Base-by-base conservation (phyloP, 192 early-diverging fungal species). In the Podila clonocystis region DNA sequence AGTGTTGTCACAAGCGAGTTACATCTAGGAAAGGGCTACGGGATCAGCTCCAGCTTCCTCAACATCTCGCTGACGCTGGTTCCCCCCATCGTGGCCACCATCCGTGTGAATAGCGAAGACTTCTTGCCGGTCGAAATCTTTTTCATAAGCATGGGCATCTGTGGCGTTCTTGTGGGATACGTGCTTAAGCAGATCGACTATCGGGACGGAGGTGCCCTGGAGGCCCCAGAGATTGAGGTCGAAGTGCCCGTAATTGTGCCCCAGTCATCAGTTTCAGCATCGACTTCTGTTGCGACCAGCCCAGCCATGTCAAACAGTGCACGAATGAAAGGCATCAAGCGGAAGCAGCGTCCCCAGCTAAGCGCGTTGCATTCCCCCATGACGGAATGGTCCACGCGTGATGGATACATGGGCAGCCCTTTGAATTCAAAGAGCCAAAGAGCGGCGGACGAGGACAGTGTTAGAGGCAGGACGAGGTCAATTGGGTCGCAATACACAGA, bases 1-100 rank as follows among this genome's bases (percentile, higher is more conserved):
- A 79, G 76, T 31, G 78, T 89, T 9, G 65, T 93, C 5, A 91
- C 89, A 15, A 85, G 69, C 13, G 65, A 72, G 31, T 67, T 89
- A 41, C 86, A 93, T 65, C 83, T 93, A n/a, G 91, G 88, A 9
- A 91, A 90, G 31, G 90, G 89, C 6, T 93, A 92, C 67, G 91
- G 91, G 30, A 76, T 92, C 45, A 65, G 89, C 0, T 75, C 91
- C 13, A 87, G 88, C 26, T 87, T 89, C 20, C 75, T 93, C 57
- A 93, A 93, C 58, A 70, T 90, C 26, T 82, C 84, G 0, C 72
- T 93, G 29, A 86, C 89, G 11, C 28, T 74, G 4, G 88, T 90
- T 4, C 91, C 91, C 13, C 77, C 90, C 20, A 74, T 87, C n/a
- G 89, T 92, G 9, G 91, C 90, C 1, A 70, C 76, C 17, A 88